phyloP scores from a whole-genome alignment of 2,329 filamentous ascomycete genomes.

The Arthroderma sp. region DNA sequence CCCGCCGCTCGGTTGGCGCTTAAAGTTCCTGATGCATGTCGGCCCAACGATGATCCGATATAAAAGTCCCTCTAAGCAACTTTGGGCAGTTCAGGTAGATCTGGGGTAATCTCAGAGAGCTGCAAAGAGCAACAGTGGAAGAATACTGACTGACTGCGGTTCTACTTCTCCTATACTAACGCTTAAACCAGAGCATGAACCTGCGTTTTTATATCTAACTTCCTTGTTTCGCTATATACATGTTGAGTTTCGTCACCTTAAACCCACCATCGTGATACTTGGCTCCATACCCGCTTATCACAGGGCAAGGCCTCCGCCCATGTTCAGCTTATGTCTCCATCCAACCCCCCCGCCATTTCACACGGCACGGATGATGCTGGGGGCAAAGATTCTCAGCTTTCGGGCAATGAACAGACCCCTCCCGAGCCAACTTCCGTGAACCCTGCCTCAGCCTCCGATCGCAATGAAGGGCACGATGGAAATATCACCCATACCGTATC shows the following conservation, averaged over 20 bases:
- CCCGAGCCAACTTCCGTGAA: neutral
- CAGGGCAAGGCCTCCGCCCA: neutral
- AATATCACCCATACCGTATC: neutral
- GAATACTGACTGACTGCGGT: no score
- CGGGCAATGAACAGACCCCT: neutral
- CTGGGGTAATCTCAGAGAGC: no score
- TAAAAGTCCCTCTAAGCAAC: conserved; percentile 1
- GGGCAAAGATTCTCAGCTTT: neutral
- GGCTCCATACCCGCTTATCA: neutral
- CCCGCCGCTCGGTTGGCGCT: no score
- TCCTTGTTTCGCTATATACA: no score
- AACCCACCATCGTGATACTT: no score
- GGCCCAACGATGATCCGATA: conserved; percentile 3
- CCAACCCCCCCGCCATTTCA: conserved; percentile 1
- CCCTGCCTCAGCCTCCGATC: neutral
- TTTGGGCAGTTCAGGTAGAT: no score
- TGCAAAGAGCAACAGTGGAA: no score
- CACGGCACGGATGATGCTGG: neutral
- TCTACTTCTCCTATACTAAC: no score
- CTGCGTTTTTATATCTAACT: no score
- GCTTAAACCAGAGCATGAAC: no score
- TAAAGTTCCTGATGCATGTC: neutral
- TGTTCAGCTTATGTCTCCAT: conserved; percentile 10
- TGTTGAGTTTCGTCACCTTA: no score
- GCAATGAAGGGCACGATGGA: neutral